Conservation (phyloP, 83 land plant genomes). For the Diphasiastrum complanatum region DNA sequence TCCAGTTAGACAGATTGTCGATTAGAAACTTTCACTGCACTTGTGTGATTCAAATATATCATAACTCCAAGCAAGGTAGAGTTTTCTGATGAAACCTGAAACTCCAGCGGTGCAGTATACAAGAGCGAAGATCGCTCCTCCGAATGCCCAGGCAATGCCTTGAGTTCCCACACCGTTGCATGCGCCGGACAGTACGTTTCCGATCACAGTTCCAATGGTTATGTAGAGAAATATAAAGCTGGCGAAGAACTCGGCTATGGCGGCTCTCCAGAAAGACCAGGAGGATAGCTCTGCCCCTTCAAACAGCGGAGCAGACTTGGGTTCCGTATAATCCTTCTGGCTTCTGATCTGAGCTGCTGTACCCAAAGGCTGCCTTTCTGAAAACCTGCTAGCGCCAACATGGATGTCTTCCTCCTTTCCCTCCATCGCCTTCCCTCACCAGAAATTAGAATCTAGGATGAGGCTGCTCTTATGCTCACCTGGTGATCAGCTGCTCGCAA, state of each 20-base stretch:
- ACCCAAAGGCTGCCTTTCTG: too few species aligned
- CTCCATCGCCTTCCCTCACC: too few species aligned
- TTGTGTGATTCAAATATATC: not conserved
- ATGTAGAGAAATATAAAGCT: not conserved
- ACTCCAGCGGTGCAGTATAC: not conserved
- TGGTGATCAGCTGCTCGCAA: too few species aligned
- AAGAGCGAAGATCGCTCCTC: not conserved
- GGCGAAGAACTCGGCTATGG: not conserved
- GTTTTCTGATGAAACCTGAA: not conserved
- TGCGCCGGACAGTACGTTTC: not conserved
- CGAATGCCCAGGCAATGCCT: conserved; percentile 1
- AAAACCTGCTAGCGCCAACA: too few species aligned
- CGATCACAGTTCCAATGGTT: not conserved
- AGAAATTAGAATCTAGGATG: too few species aligned
- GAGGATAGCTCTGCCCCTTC: not conserved
- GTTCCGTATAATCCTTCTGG: not conserved
- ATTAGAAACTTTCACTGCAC: too few species aligned
- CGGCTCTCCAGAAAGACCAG: conserved; percentile 1
- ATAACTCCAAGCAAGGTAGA: not conserved
- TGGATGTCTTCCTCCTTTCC: too few species aligned
- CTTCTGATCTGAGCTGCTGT: too few species aligned
- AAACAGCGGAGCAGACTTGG: not conserved
- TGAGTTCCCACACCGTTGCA: conserved; percentile 1
- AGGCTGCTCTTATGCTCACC: too few species aligned
- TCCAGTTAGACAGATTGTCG: not conserved